Evolutionary conservation across 1,284 basidiomycete species (phyloP).

Genomic region (Tilletia indica): DNA sequence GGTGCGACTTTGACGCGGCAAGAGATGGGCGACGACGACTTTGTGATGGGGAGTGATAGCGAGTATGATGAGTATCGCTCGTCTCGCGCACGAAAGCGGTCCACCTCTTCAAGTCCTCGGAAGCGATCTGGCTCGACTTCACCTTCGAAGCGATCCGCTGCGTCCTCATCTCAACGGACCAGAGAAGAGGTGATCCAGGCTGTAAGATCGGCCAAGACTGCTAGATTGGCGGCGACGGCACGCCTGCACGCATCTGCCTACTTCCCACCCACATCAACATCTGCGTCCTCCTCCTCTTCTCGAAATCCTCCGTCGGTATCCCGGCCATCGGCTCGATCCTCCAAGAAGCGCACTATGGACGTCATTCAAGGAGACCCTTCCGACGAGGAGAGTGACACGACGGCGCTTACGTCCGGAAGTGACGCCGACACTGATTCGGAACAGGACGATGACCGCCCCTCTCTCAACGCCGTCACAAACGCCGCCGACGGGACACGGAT

Average conservation of each 20-base stretch:
- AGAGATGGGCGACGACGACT: no score
- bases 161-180: not conserved
- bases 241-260: not conserved
- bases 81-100: no score
- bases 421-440: not conserved
- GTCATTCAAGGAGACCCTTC: not conserved
- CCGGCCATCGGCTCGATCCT: no score
- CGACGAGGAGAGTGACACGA: not conserved
- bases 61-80: no score
- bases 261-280: not conserved
- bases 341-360: no score
- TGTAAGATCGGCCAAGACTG: not conserved
- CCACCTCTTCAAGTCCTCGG: not conserved
- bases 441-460: constrained; percentile 4
- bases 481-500: not conserved
- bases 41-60: no score
- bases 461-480: not conserved
- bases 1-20: no score
- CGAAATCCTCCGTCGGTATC: no score
- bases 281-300: no score
- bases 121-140: not conserved
- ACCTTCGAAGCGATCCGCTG: not conserved
- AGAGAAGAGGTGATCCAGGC: not conserved
- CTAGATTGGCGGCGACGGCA: constrained; percentile 1
- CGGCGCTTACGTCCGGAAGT: not conserved